Conservation (phyloP, 768 basidiomycete species). For the Cytidiella melzeri region DNA sequence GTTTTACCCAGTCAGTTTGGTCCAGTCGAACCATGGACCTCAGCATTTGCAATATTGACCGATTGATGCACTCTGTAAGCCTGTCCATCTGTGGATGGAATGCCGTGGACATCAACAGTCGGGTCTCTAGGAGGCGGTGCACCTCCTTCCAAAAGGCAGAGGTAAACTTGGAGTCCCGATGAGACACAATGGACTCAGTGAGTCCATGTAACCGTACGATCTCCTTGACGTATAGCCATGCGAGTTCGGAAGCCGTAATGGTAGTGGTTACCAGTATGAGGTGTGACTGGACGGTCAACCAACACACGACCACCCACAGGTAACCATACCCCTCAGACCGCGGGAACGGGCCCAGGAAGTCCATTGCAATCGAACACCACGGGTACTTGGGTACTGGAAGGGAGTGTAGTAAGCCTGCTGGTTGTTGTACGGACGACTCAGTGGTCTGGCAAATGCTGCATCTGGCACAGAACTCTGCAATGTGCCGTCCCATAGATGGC, state of each 20-base stretch:
- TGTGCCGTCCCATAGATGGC: constrained; percentile 16
- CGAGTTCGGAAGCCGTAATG: constrained; percentile 14
- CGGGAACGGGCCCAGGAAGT: constrained; percentile 34
- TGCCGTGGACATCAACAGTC: constrained; percentile 23
- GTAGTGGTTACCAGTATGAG: constrained; percentile 12
- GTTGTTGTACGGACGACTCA: no score
- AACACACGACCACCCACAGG: constrained; percentile 21
- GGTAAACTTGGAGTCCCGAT: constrained; percentile 30
- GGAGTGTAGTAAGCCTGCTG: constrained; percentile 13
- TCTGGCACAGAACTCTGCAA: constrained; percentile 18
- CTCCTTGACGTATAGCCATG: constrained; percentile 12
- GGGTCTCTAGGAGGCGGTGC: constrained; percentile 15
- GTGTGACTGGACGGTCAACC: constrained; percentile 18
- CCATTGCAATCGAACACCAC: constrained; percentile 34
- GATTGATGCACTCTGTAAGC: constrained; percentile 12
- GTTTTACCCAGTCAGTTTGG: constrained; percentile 26
- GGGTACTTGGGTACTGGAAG: constrained; percentile 27
- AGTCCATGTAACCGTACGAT: constrained; percentile 20
- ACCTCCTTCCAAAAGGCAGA: no score
- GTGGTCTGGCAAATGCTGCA: no score
- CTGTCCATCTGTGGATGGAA: constrained; percentile 28
- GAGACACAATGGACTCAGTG: constrained; percentile 21
- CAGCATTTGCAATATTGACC: constrained; percentile 13
- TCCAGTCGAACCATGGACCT: constrained; percentile 6
- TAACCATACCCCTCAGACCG: constrained; percentile 20